Evolutionary conservation across 306 rosid species (phyloP), one percentile per base, ranked within the genome.

Genomic region (Arachis hypogaea): DNA sequence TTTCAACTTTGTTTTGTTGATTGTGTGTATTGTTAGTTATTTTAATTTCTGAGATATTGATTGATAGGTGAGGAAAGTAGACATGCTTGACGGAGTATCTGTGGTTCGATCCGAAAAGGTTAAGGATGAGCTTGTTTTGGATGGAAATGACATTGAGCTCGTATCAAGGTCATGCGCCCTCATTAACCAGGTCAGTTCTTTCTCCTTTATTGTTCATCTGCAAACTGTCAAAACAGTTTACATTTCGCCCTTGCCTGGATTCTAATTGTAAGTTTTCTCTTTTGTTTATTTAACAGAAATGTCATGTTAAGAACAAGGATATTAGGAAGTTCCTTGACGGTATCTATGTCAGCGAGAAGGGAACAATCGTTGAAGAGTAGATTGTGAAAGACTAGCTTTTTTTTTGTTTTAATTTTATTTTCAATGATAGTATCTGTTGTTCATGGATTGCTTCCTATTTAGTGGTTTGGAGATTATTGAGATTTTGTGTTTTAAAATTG

Each of bases 81-180:
- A 88, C 57, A 78, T 90, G 94, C 94, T 92, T 59, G 83, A 90
- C 0, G 98, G 98, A 1, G 96, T 90, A 3, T 50, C 84, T 1
- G 73, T 92, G 30, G 0, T 75, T 28, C 76, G 98, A 28, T 92
- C 94, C 9, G 98, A 92, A 2, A 92, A 92, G 84, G 98, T 92
- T 0, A 92, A 92, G 82, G 98, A 92, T 63, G 96, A 92, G 72
- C 68, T 92, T 46, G 8, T 92, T 4, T 81, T 92, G 85, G 96
- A 90, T 30, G 98, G 98, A 9, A 92, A 90, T n/a, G 98, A 92
- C 47, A 88, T 92, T 9, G 98, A 92, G 59, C 89, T 92, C 9
- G 96, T 90, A 11, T 92, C 98, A 6, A 83, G 98, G 56, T 92
- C 98, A 0, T 71, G 82, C 67, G 96, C 98, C 7, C 81, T 92